Base-by-base conservation (phyloP, 192 early-diverging fungal genomes). In the Rhizophagus clarus region DNA sequence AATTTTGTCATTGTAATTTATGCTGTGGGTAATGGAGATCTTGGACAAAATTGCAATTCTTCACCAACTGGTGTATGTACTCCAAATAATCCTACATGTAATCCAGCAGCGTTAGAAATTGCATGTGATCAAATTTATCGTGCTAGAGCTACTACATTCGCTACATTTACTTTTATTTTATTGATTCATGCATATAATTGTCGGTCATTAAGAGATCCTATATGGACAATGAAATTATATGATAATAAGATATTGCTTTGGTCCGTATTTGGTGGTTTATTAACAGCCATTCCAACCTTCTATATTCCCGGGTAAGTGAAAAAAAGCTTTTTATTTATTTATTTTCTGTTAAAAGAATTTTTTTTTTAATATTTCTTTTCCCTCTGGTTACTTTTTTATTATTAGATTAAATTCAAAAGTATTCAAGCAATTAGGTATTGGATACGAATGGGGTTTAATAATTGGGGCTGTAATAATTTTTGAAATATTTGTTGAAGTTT, bases 151-250 rank as follows among this genome's bases (percentile, higher is more conserved):
- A 87, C 91, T 0, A 81, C 91, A 20, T 96, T 94, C 83, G 87
- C 90, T 10, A 92, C 92, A 1, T 85, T 96, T 79, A 93, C 94
- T 0, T 78, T 92, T 31, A 83, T 91, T 62, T 85, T 95, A 37
- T 87, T 96, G 12, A 81, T 95, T 63, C 94, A 95, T 79, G 91
- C 88, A 11, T 90, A 91, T 81, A 95, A 94, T 80, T 95, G 93
- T 84, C 91, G 94, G 31, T 86, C 92, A 64, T 84, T 90, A 28
- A 86, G 90, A 47, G 83, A 91, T 0, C 86, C 90, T 67, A 88
- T 89, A 68, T 95, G 91, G 91, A 83, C 45, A 8, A 62, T 62
- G 61, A 22, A 62, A 24, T 62, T 62, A 3, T 62, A 26, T 26
- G 61, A 81, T n/a, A 83, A 83, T 76, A 80, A 42, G 37, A 82